These are phyloP conservation scores for Yarrowia sp. DNA, from an alignment of 805 yeast species.

Conservation along the genomic window DNA sequence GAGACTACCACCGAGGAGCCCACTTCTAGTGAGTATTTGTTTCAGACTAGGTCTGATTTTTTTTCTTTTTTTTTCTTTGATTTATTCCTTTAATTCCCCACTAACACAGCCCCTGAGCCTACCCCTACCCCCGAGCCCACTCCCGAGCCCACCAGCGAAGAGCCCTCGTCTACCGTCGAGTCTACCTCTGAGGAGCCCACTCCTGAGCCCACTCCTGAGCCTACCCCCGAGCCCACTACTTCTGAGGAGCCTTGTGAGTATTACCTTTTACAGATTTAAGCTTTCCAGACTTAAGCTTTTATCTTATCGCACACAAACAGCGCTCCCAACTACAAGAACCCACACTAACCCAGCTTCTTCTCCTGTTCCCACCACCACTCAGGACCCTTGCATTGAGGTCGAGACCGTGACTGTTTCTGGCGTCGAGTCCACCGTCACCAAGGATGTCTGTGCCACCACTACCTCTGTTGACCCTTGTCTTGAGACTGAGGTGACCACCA, in stretches of 20 bases:
- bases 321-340: neutral
- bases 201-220: neutral
- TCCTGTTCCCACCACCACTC: neutral
- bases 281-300: too few species aligned
- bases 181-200: too few species aligned
- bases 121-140: neutral
- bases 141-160: too few species aligned
- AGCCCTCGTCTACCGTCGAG: too few species aligned
- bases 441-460: neutral
- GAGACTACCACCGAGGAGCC: neutral
- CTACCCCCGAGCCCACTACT: too few species aligned
- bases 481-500: neutral
- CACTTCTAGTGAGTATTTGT: too few species aligned
- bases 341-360: neutral
- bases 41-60: too few species aligned
- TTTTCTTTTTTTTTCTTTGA: too few species aligned
- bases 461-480: neutral
- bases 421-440: neutral
- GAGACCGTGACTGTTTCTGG: conserved; percentile 6
- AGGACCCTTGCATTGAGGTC: conserved; percentile 1
- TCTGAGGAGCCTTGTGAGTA: too few species aligned
- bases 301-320: too few species aligned
- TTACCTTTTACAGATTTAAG: too few species aligned
- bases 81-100: too few species aligned
- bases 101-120: neutral